Evolutionary conservation across 1,284 basidiomycete species (phyloP).

Genomic region (Rhizoctonia solani): DNA sequence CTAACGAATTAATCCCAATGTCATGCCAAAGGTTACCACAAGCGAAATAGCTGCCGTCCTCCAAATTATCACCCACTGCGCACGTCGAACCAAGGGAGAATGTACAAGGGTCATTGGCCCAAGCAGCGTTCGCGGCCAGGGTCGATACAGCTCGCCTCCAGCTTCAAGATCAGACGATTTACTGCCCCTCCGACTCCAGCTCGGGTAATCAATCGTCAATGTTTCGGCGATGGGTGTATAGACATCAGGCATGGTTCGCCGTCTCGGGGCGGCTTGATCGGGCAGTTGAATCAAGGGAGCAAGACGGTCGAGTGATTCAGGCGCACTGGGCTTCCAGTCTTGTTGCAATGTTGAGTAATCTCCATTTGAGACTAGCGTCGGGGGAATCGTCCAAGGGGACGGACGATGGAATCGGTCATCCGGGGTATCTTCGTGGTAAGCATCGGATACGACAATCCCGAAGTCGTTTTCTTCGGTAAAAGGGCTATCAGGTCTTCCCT

Average conservation of each 20-base stretch:
- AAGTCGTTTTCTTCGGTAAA: constrained; percentile 32
- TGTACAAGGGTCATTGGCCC: constrained; percentile 26
- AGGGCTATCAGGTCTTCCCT: constrained; percentile 18
- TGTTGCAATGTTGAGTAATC: too few relatives aligned
- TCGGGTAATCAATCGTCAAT: background rate
- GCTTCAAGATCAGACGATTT: background rate
- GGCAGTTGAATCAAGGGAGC: background rate
- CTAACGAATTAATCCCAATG: constrained; percentile 7
- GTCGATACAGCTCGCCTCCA: background rate
- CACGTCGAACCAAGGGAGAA: constrained; percentile 18
- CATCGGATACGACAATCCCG: constrained; percentile 26
- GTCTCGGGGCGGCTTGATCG: background rate
- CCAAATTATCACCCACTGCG: constrained; percentile 23
- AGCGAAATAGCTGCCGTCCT: constrained; percentile 1
- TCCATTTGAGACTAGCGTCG: too few relatives aligned
- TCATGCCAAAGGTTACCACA: constrained; percentile 14
- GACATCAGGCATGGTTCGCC: constrained; percentile 4
- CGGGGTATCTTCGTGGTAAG: constrained; percentile 24
- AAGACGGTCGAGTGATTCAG: background rate
- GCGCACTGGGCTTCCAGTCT: too few relatives aligned
- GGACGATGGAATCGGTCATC: too few relatives aligned
- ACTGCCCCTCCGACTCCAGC: background rate
- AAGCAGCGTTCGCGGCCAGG: constrained; percentile 17
- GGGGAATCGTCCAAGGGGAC: too few relatives aligned
- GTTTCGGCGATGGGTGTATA: background rate